Evolutionary conservation across 495 filamentous ascomycete species (phyloP), one percentile per base, ranked within the genome.

Genomic region (Symbiotaphrina buchneri): DNA sequence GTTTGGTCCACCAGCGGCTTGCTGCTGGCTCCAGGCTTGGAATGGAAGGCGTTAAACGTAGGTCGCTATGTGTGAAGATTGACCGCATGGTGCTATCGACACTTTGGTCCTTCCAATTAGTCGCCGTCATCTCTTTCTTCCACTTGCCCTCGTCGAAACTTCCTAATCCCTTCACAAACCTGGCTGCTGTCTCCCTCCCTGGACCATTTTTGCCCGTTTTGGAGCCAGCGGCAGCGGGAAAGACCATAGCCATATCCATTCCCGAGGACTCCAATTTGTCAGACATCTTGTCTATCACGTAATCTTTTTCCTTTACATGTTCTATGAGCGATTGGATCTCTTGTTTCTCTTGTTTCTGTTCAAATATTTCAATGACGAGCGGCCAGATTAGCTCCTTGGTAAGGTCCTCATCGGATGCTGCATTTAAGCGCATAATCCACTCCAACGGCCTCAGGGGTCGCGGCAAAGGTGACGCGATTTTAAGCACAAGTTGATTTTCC

Each of bases 241-340:
- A 80, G 2, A 83, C 58, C 15, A 64, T 56, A 10, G 67, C 65
- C 4, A 85, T 48, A 18, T 82, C 75, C 1, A 65, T 58, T 1
- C 71, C 65, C 27, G 68, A 62, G 0, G 65, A 53, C 35, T 80
- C 74, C n/a, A 87, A 54, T 41, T 78, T 81, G 46, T 90, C 80
- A 6, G 79, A 54, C 15, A 92, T 43, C 35, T 71, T 77, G 11
- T 59, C 55, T 34, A 93, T 77, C 11, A 80, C 62, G 40, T 56
- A 63, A 47, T 93, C 83, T 49, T 92, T 93, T 21, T 83, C 70
- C 35, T 57, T 59, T 6, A 92, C 42, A 16, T 58, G 55, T 5
- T 59, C 46, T 16, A 72, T 40, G 1, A 93, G 59, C 18, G 55
- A 52, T 6, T 52, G 48, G 27, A 61, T 58, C 47, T 63, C 63